These are phyloP conservation scores for Colletotrichum eremochloae DNA, from an alignment of 2,329 filamentous ascomycete genomes.

Conservation along the genomic window DNA sequence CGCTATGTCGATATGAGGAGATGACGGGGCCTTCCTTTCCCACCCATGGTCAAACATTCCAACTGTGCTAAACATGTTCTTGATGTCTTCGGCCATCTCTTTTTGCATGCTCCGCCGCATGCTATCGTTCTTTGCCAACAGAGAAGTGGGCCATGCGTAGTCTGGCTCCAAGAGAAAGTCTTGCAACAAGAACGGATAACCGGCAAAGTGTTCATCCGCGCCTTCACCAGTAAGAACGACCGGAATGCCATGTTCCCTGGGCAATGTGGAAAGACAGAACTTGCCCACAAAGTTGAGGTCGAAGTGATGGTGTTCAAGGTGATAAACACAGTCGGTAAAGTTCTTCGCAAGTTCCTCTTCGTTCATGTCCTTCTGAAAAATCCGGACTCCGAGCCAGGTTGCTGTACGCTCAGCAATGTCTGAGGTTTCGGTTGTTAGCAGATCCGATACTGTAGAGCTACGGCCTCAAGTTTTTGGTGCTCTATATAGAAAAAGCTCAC, in stretches of 20 bases:
- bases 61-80: constrained; percentile 29
- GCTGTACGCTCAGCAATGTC: constrained; percentile 52
- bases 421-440: constrained; percentile 1
- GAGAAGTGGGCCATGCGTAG: constrained; percentile 48
- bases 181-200: constrained; percentile 61
- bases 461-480: too few species aligned
- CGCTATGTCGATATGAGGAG: not conserved
- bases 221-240: constrained; percentile 68
- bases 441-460: fast-evolving
- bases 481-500: constrained; percentile 42
- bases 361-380: constrained; percentile 46
- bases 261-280: constrained; percentile 60
- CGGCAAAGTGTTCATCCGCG: constrained; percentile 67
- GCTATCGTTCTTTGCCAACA: not conserved
- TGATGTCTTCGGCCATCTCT: constrained; percentile 31
- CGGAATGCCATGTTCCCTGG: constrained; percentile 61
- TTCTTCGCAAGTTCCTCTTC: constrained; percentile 49
- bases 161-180: constrained; percentile 66
- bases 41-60: constrained; percentile 36
- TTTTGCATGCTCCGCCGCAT: constrained; percentile 19
- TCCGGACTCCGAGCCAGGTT: constrained; percentile 50
- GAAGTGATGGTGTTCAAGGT: constrained; percentile 51
- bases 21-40: not conserved
- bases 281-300: constrained; percentile 68
- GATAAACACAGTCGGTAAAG: constrained; percentile 50